Evolutionary conservation across 139 green algal species (phyloP).

Genomic region (Chlamydomonas sp.): DNA sequence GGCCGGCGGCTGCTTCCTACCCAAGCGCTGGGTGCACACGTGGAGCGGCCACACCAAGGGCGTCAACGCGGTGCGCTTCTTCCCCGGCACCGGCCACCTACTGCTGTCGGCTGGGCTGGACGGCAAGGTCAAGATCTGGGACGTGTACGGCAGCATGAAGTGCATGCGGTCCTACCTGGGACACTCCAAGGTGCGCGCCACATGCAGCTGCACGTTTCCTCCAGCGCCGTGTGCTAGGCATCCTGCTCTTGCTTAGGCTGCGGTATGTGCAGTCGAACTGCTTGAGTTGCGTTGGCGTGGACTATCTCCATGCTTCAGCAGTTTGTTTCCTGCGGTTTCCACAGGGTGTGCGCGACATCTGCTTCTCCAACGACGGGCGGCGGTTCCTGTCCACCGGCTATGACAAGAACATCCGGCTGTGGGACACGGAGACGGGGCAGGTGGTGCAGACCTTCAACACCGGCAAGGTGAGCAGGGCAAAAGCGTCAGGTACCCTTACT

Average conservation of each 20-base stretch:
- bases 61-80: conserved; percentile 77
- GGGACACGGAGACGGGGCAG: conserved; percentile 97
- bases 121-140: conserved; percentile 98
- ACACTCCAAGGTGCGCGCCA: conserved; percentile 77
- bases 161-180: conserved; percentile 97
- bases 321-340: background rate
- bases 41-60: conserved; percentile 94
- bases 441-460: conserved; percentile 78
- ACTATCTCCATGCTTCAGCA: too few relatives aligned
- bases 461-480: conserved; percentile 60
- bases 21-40: conserved; percentile 93
- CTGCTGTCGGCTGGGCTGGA: conserved; percentile 95
- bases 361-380: conserved; percentile 90
- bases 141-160: conserved; percentile 85
- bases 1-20: conserved; percentile 87
- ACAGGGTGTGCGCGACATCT: conserved; percentile 92
- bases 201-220: background rate
- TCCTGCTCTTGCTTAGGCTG: too few relatives aligned
- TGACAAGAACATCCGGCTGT: conserved; percentile 94
- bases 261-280: too few relatives aligned
- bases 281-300: too few relatives aligned
- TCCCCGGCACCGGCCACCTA: conserved; percentile 92
- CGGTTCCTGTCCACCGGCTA: conserved; percentile 90
- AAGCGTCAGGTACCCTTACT: too few relatives aligned
- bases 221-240: too few relatives aligned